Evolutionary conservation across 768 basidiomycete species (phyloP), one percentile per base, ranked within the genome.

Genomic region (Russula dissimulans): DNA sequence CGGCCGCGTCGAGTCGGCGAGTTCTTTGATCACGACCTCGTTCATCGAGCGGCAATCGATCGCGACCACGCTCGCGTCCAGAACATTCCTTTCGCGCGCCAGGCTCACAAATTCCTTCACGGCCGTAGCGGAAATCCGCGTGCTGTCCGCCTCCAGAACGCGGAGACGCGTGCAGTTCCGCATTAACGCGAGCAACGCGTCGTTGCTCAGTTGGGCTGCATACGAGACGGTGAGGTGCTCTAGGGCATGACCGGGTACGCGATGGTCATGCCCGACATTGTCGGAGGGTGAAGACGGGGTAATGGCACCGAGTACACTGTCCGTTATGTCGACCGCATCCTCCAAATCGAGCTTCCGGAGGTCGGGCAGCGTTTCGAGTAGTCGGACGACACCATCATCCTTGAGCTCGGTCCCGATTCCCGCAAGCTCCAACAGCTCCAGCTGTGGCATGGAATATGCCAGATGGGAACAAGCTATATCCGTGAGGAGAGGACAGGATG

Each of bases 281-380:
- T 66, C 56, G 14, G 65, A 45, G 17, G 54, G 54, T 5, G 68
- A 66, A 34, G 39, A 50, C 0, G 85, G 87, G 1, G 87, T 89
- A 38, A 97, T 74, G 0, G 76, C 75, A 18, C 75, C 74, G 29
- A 95, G 70, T n/a, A 93, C 79, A 3, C 76, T 73, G 70, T 95
- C 91, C 1, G 82, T 86, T 55, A 94, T 81, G 17, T 84, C 80
- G 12, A 72, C 71, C 6, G 90, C 90, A 64, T 91, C 89, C 68
- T 95, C 94, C n/a, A 97, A 74, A 69, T 97, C 94, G 43, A 95
- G 73, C 47, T 81, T 82, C 56, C 84, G 79, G 49, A 97, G 83
- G 61, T 77, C 70, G 1, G 88, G 88, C 3, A 85, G 86, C 14
- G 86, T 86, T 47, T 72, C 73, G 39, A 97, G 73, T 22, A 97